phyloP scores from a whole-genome alignment of 345 rosid genomes.

The Syzygium aqueum region DNA sequence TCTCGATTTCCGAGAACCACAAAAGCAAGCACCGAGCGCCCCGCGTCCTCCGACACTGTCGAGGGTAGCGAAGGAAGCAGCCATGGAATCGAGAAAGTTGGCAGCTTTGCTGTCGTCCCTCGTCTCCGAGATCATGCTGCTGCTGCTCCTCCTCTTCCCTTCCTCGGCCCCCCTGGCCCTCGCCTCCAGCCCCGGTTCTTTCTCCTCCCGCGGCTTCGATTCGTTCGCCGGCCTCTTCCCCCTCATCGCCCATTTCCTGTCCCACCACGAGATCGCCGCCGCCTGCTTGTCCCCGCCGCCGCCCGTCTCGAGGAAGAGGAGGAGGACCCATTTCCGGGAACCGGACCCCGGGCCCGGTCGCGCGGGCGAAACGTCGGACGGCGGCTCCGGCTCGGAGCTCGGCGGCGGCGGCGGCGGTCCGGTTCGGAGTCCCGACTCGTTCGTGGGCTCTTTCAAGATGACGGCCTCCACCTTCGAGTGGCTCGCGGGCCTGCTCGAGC shows the following conservation, averaged over 20 bases:
- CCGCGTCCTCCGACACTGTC: conserved; percentile 13
- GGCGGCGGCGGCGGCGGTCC: not conserved
- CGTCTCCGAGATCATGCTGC: conserved; percentile 32
- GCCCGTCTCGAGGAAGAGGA: conserved; percentile 39
- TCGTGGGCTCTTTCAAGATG: conserved; percentile 38
- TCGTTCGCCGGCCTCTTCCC: conserved; percentile 19
- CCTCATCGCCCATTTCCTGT: conserved; percentile 25
- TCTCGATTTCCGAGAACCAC: not conserved
- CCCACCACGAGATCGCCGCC: conserved; percentile 33
- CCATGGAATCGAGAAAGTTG: conserved; percentile 46
- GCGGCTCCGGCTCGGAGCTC: not conserved
- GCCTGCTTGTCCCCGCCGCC: conserved; percentile 20
- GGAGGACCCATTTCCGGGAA: conserved; percentile 27
- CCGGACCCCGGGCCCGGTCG: conserved; percentile 20
- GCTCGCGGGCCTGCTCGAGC: conserved; percentile 65
- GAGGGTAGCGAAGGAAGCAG: conserved; percentile 3
- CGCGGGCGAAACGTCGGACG: not conserved
- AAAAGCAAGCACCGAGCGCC: conserved; percentile 4
- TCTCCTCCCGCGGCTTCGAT: not conserved
- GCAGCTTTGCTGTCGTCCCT: conserved; percentile 40
- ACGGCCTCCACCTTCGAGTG: conserved; percentile 48
- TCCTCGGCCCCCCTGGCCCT: conserved; percentile 1
- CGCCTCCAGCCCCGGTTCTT: not conserved
- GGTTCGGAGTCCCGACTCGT: conserved; percentile 30
- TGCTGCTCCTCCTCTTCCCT: conserved; percentile 26